Evolutionary conservation across 169 alveolate genomes (phyloP).

Genomic region (Plasmodium inui): DNA sequence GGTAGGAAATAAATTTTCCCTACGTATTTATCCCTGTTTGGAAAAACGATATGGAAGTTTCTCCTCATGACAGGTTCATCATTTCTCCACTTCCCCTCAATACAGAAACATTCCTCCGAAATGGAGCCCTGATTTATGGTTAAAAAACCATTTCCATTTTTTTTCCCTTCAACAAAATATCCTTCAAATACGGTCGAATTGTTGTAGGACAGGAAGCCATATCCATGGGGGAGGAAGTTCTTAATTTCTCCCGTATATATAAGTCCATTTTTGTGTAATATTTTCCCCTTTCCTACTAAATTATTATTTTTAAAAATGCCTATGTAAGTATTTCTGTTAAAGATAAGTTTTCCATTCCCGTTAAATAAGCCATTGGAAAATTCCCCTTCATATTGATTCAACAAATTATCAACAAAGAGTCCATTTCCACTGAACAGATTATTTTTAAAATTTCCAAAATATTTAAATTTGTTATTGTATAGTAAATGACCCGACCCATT

Average conservation of each 20-base stretch:
- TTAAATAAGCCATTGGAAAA: constrained; percentile 64
- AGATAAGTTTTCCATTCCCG: constrained; percentile 75
- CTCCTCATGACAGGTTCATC: constrained; percentile 56
- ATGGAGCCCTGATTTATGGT: constrained; percentile 34
- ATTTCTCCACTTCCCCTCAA: constrained; percentile 71
- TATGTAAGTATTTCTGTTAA: constrained; percentile 55
- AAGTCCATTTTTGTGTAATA: constrained; percentile 49
- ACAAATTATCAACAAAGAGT: constrained; percentile 51
- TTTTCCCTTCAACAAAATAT: constrained; percentile 53
- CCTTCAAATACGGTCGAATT: constrained; percentile 48
- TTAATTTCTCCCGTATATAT: constrained; percentile 70
- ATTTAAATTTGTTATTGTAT: constrained; percentile 49
- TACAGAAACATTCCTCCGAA: constrained; percentile 13
- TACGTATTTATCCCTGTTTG: constrained; percentile 65
- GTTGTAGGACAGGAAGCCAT: constrained; percentile 70
- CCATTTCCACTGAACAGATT: constrained; percentile 57
- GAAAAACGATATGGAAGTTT: constrained; percentile 53
- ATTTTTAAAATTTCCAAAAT: constrained; percentile 73
- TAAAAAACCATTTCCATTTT: constrained; percentile 73
- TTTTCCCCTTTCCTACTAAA: constrained; percentile 72
- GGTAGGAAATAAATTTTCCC: constrained; percentile 56
- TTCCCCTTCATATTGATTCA: constrained; percentile 75
- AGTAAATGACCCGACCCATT: constrained; percentile 73
- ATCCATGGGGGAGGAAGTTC: constrained; percentile 68
- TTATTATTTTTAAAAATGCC: constrained; percentile 70